Percentiles rank a stretch among this genome's conserved stretches.
Evolutionary conservation across 306 rosid genomes (phyloP).

Genomic region (Macrotyloma uniflorum): DNA sequence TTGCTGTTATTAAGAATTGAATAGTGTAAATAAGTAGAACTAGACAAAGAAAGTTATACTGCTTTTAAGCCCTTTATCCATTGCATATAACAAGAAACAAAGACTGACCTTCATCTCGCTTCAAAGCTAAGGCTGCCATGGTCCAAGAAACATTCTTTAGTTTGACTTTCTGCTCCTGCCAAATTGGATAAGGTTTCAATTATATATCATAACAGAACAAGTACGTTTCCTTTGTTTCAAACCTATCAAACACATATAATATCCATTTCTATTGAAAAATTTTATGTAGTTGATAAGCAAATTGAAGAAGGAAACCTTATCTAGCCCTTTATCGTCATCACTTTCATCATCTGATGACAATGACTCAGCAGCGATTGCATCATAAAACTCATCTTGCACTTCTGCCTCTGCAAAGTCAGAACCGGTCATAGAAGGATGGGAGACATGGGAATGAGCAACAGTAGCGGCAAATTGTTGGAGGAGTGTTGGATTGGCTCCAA

Average conservation of each 20-base stretch:
- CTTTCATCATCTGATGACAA: constrained; percentile 52
- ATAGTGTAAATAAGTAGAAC: constrained; percentile 37
- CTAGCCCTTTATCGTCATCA: constrained; percentile 25
- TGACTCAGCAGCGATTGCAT: constrained; percentile 76
- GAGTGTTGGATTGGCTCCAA: constrained; percentile 78
- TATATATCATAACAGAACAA: neutral
- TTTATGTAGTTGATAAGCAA: constrained; percentile 9
- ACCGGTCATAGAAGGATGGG: constrained; percentile 51
- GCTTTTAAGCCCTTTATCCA: neutral
- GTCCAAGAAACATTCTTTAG: constrained; percentile 64
- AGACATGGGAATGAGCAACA: constrained; percentile 50
- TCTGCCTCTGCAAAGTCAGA: constrained; percentile 58
- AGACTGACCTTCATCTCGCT: constrained; percentile 46
- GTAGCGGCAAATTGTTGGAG: constrained; percentile 48
- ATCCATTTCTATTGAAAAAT: neutral
- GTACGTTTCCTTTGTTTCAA: neutral
- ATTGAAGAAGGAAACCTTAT: constrained; percentile 51
- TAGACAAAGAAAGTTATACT: neutral
- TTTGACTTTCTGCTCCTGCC: constrained; percentile 56
- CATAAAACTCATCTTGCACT: constrained; percentile 85
- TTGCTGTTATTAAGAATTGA: constrained; percentile 3
- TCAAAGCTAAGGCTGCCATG: constrained; percentile 47
- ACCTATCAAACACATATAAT: neutral
- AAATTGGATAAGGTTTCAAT: constrained; percentile 32
- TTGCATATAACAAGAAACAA: constrained; percentile 12